Conservation (phyloP, 495 filamentous ascomycete species). For the Neohortaea acidophila region DNA sequence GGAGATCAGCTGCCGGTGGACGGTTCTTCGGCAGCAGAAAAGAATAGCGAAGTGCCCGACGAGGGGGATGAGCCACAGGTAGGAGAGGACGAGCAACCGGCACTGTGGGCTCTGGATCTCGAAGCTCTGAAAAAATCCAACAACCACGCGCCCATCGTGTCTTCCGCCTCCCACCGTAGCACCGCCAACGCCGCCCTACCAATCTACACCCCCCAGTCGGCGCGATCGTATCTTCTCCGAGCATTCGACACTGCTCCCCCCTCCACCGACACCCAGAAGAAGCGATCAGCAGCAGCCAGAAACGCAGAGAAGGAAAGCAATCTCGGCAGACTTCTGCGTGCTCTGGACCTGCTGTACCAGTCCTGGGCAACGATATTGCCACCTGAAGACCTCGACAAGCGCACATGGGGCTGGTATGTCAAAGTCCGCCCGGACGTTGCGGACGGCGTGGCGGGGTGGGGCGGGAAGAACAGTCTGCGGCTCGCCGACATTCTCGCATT, state of each 20-base stretch:
- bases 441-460: constrained; percentile 59
- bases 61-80: constrained; percentile 6
- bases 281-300: constrained; percentile 21
- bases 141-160: constrained; percentile 11
- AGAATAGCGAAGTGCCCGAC: constrained; percentile 12
- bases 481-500: constrained; percentile 51
- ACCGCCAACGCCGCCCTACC: constrained; percentile 32
- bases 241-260: constrained; percentile 35
- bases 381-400: constrained; percentile 48
- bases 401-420: constrained; percentile 70
- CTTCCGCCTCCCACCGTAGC: constrained; percentile 22
- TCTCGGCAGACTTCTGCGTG: constrained; percentile 47
- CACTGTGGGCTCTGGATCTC: constrained; percentile 67
- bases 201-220: constrained; percentile 51
- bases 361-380: constrained; percentile 50
- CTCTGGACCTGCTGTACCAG: constrained; percentile 50
- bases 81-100: constrained; percentile 29
- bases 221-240: constrained; percentile 43
- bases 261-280: constrained; percentile 26
- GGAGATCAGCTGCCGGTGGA: constrained; percentile 25
- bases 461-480: constrained; percentile 56
- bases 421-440: constrained; percentile 59
- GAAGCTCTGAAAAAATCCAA: constrained; percentile 42
- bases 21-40: constrained; percentile 21
- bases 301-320: constrained; percentile 48